Evolutionary conservation across 345 rosid species (phyloP), one percentile per base, ranked within the genome.

Genomic region (Citropsis articulata): DNA sequence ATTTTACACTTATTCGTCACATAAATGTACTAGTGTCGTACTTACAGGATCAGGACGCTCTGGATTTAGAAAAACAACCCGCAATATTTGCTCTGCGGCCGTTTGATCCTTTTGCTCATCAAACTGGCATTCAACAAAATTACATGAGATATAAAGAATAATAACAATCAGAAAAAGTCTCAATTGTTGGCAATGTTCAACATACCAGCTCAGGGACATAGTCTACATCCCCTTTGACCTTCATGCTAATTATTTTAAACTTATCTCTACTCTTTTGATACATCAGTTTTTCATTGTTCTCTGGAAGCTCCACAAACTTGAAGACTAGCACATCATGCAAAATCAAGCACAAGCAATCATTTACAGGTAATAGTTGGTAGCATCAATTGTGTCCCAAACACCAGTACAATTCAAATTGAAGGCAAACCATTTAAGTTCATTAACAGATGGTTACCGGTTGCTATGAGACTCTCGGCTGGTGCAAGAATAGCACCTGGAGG

Each of bases 171-270:
- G n/a, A 48, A 60, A 30, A 63, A n/a, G 6, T n/a, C 76, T 33
- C 53, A 59, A 53, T 63, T 75, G 60, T 69, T 30, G 50, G 50
- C 73, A 63, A 33, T 42, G 24, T 60, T 56, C 4, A 69, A 84
- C 98, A 9, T 80, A 97, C 99, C 98, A 97, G 91, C 85, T 97
- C 99, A 78, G 99, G 92, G 3, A 94, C 94, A 81, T 90, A 94
- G 75, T 97, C 99, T 89, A 88, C 90, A 35, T 84, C 80, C 69
- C 90, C 96, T 84, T 93, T 90, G 85, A 97, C 94, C 84, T 97
- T 97, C 84, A 97, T 56, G 84, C 98, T 93, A 93, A 94, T 87
- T 81, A 97, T 97, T 82, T 94, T 97, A 76, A 97, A 97, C 89
- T 97, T 97, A 80, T 89, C 97, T 62, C 81, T 90, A 85, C 91